phyloP scores from a whole-genome alignment of 192 early-diverging fungal genomes.

The Lobosporangium transversale region DNA sequence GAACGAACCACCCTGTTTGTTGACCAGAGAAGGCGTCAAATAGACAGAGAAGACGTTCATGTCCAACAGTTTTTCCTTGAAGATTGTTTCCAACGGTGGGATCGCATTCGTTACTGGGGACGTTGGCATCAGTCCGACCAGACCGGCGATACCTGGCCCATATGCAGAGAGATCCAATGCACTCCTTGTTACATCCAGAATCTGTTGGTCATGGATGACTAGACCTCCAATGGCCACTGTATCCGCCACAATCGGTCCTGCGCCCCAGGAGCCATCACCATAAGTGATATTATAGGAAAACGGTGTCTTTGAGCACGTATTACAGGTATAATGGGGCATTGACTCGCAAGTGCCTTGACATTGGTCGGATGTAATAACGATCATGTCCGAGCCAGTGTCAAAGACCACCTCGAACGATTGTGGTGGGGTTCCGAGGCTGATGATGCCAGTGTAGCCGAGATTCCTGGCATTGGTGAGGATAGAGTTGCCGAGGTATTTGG shows the following conservation, averaged over 20 bases:
- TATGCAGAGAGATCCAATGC: slow-evolving; percentile 37
- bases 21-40: slow-evolving; percentile 3
- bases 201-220: slow-evolving; percentile 42
- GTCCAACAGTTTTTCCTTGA: slow-evolving; percentile 35
- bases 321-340: slow-evolving; percentile 48
- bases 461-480: slow-evolving; percentile 39
- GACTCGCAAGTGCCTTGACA: slow-evolving; percentile 31
- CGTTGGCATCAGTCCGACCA: slow-evolving; percentile 46
- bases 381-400: slow-evolving; percentile 79
- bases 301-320: slow-evolving; percentile 42
- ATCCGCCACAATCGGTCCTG: slow-evolving; percentile 43
- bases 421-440: slow-evolving; percentile 82
- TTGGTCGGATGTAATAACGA: slow-evolving; percentile 44
- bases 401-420: slow-evolving; percentile 91
- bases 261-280: slow-evolving; percentile 52
- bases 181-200: slow-evolving; percentile 43
- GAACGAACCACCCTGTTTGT: slow-evolving; percentile 41
- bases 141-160: slow-evolving; percentile 26
- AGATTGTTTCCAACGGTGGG: slow-evolving; percentile 37
- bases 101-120: slow-evolving; percentile 40
- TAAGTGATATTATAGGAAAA: slow-evolving; percentile 53
- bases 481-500: slow-evolving; percentile 41
- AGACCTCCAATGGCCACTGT: slow-evolving; percentile 44
- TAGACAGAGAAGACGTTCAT: slow-evolving; percentile 50
- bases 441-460: slow-evolving; percentile 88